phyloP scores from a whole-genome alignment of 768 basidiomycete genomes.

The Boletus coccyginus region DNA sequence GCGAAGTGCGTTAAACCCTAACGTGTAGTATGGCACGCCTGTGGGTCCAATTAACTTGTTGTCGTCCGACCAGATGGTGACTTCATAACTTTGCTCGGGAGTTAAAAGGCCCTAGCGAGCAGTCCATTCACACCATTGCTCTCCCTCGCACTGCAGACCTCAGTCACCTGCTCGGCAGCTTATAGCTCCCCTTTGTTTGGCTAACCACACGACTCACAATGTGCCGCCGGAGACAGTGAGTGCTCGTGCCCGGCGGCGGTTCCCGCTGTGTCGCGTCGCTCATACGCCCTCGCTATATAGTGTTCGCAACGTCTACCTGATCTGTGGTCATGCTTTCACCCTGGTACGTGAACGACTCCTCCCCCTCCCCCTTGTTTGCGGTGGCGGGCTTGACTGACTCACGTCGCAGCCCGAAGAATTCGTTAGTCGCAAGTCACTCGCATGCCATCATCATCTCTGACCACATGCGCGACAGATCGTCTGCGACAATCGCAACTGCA shows the following conservation, averaged over 20 bases:
- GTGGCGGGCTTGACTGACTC: conserved; percentile 7
- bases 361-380: background rate
- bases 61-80: conserved; percentile 11
- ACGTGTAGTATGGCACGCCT: conserved; percentile 17
- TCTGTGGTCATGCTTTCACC: conserved; percentile 47
- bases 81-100: conserved; percentile 24
- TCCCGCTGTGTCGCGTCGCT: background rate
- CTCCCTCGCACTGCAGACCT: background rate
- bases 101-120: conserved; percentile 27
- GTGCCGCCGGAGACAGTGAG: conserved; percentile 58
- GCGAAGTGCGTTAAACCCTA: conserved; percentile 22
- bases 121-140: conserved; percentile 10
- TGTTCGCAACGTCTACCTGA: conserved; percentile 46
- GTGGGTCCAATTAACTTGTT: conserved; percentile 16
- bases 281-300: conserved; percentile 18
- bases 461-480: conserved; percentile 36
- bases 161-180: conserved; percentile 5
- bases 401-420: conserved; percentile 37
- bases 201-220: conserved; percentile 28
- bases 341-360: conserved; percentile 32
- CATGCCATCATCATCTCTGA: conserved; percentile 8
- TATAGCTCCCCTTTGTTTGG: background rate
- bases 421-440: conserved; percentile 14
- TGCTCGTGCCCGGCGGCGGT: background rate
- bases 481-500: conserved; percentile 47